Conservation (phyloP, 2,329 filamentous ascomycete species). For the Aspergillus awamori region DNA sequence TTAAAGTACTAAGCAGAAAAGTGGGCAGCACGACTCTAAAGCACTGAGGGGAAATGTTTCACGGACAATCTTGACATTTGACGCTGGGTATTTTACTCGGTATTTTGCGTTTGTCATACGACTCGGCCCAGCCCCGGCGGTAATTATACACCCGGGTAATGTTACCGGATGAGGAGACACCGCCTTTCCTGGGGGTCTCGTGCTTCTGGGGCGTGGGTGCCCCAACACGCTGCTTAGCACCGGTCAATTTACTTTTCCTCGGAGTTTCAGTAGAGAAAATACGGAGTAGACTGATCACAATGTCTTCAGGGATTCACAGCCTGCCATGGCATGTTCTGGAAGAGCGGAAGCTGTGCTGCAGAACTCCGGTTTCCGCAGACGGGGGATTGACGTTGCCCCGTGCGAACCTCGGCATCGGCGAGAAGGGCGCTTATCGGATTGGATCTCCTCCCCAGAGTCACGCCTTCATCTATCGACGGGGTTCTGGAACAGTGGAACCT, state of each 20-base stretch:
- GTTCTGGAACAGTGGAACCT: conserved; percentile 35
- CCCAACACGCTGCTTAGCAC: background rate
- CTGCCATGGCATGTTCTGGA: background rate
- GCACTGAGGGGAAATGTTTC: background rate
- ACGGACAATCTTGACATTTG: background rate
- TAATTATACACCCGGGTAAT: conserved; percentile 1
- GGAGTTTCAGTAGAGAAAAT: background rate
- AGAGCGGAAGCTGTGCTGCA: background rate
- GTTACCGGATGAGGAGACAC: conserved; percentile 1
- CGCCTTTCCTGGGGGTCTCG: background rate
- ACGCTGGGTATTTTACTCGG: background rate
- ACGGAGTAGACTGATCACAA: background rate
- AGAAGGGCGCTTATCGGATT: conserved; percentile 31
- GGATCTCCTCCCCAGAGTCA: conserved; percentile 36
- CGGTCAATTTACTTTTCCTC: background rate
- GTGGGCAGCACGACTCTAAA: background rate
- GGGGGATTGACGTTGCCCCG: background rate
- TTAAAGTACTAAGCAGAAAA: background rate
- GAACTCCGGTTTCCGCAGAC: background rate
- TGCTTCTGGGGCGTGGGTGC: background rate
- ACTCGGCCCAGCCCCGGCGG: conserved; percentile 1
- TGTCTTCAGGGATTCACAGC: background rate
- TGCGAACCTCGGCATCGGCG: conserved; percentile 40
- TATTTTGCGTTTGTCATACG: conserved; percentile 6
- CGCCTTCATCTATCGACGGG: conserved; percentile 28